Percentiles rank a stretch among this genome's conserved stretches.
Evolutionary conservation across 2,329 filamentous ascomycete species (phyloP).

Genomic region (Xylaria sp.): DNA sequence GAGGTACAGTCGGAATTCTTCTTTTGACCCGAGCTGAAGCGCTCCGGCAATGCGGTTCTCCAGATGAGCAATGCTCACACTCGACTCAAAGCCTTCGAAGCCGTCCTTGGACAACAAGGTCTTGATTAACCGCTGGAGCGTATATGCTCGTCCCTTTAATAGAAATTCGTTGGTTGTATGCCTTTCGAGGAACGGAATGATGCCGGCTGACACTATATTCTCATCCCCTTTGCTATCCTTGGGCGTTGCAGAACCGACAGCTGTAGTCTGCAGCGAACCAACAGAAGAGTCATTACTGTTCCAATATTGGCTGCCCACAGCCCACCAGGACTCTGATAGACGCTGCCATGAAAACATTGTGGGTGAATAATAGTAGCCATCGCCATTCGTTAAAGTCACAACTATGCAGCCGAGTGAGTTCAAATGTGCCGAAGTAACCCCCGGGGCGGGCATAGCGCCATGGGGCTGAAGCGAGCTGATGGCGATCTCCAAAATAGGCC

Average conservation of each 20-base stretch:
- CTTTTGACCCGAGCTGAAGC: slow-evolving; percentile 82
- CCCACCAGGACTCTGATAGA: slow-evolving; percentile 98
- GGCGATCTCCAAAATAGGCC: slow-evolving; percentile 88
- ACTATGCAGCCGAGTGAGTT: slow-evolving; percentile 89
- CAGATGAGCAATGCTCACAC: slow-evolving; percentile 90
- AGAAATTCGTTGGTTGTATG: slow-evolving; percentile 95
- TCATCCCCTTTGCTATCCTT: slow-evolving; percentile 59
- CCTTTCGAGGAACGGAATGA: slow-evolving; percentile 91
- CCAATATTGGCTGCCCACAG: slow-evolving; percentile 98
- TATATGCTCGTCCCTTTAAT: slow-evolving; percentile 90
- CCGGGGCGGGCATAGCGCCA: slow-evolving; percentile 78
- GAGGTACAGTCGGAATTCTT: slow-evolving; percentile 95
- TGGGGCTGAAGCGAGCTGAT: slow-evolving; percentile 81
- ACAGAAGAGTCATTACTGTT: slow-evolving; percentile 95
- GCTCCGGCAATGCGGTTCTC: slow-evolving; percentile 95
- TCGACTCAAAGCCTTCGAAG: slow-evolving; percentile 90
- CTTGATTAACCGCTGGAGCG: slow-evolving; percentile 91
- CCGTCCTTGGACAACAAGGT: slow-evolving; percentile 87
- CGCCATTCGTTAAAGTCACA: slow-evolving; percentile 92
- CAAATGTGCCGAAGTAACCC: slow-evolving; percentile 89
- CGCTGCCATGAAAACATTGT: slow-evolving; percentile 92
- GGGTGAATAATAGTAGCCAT: slow-evolving; percentile 90
- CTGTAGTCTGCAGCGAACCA: slow-evolving; percentile 79
- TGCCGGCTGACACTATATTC: slow-evolving; percentile 82
- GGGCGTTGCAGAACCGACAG: slow-evolving; percentile 67